Evolutionary conservation across 257 asterid species (phyloP).

Genomic region (Henckelia pumila): DNA sequence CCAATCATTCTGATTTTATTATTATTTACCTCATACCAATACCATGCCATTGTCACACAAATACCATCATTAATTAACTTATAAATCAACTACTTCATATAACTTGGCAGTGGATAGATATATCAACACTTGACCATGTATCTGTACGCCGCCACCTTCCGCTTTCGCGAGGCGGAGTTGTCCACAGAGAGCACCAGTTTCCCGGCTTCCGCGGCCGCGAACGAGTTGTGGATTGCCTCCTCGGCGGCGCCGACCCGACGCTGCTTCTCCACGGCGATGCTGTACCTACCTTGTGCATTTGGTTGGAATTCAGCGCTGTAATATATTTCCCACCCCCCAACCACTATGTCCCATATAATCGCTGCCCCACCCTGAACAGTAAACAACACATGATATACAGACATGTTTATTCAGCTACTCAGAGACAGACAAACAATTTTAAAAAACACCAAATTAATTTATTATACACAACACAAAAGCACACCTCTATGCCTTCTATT

Average conservation of each 20-base stretch:
- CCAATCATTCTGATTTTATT: no score
- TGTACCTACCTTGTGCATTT: conserved; percentile 57
- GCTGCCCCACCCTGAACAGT: conserved; percentile 60
- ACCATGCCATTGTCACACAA: not conserved
- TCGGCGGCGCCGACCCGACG: conserved; percentile 49
- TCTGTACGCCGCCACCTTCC: conserved; percentile 86
- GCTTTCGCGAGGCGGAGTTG: conserved; percentile 59
- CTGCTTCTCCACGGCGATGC: conserved; percentile 75
- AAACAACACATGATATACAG: not conserved
- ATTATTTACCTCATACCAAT: no score
- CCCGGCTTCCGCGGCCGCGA: conserved; percentile 58
- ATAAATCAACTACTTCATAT: not conserved
- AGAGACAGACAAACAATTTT: not conserved
- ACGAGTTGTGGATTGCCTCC: conserved; percentile 68
- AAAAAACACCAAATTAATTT: not conserved
- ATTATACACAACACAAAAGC: not conserved
- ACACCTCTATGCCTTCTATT: conserved; percentile 92
- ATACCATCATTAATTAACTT: not conserved
- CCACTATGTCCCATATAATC: conserved; percentile 84
- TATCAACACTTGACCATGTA: conserved; percentile 54
- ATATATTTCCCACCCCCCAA: conserved; percentile 90
- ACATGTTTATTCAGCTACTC: not conserved
- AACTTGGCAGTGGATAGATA: conserved; percentile 26
- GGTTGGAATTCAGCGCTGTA: conserved; percentile 78
- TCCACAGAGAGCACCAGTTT: conserved; percentile 78